Evolutionary conservation across 1,284 basidiomycete genomes (phyloP).

Genomic region (Austroboletus niveus): DNA sequence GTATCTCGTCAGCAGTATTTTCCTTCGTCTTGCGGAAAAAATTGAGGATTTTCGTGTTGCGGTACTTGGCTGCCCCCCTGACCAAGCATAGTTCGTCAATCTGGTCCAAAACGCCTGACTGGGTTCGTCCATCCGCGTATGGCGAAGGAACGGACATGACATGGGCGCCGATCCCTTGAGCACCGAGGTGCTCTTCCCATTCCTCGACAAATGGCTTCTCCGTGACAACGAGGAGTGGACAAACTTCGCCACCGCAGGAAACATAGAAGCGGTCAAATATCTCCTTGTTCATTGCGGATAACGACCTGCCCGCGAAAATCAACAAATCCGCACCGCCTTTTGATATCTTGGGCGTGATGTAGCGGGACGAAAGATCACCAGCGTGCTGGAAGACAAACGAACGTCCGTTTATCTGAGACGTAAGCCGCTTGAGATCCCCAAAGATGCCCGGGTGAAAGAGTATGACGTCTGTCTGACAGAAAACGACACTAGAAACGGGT

Average conservation of each 20-base stretch:
- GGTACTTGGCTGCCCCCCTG: slow-evolving; percentile 21
- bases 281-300: slow-evolving; percentile 11
- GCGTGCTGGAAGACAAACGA: slow-evolving; percentile 24
- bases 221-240: slow-evolving; percentile 27
- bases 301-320: slow-evolving; percentile 18
- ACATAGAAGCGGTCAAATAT: slow-evolving; percentile 17
- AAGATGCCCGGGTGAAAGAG: slow-evolving; percentile 18
- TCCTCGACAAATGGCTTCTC: slow-evolving; percentile 3
- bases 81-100: slow-evolving; percentile 28
- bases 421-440: slow-evolving; percentile 20
- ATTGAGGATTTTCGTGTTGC: slow-evolving; percentile 11
- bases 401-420: slow-evolving; percentile 26
- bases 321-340: slow-evolving; percentile 28
- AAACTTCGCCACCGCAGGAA: slow-evolving; percentile 23
- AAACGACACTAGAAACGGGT: slow-evolving; percentile 16
- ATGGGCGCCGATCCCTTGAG: slow-evolving; percentile 18
- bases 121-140: background rate
- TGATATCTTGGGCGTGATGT: slow-evolving; percentile 15
- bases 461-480: slow-evolving; percentile 19
- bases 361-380: slow-evolving; percentile 12
- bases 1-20: background rate
- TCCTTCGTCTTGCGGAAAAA: slow-evolving; percentile 21
- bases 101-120: slow-evolving; percentile 2
- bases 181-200: slow-evolving; percentile 12
- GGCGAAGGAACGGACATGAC: slow-evolving; percentile 11